A percentile compares a stretch with the other conserved stretches of the same genome.
Conservation (phyloP, 495 filamentous ascomycete genomes). For the Neurospora sp. region DNA sequence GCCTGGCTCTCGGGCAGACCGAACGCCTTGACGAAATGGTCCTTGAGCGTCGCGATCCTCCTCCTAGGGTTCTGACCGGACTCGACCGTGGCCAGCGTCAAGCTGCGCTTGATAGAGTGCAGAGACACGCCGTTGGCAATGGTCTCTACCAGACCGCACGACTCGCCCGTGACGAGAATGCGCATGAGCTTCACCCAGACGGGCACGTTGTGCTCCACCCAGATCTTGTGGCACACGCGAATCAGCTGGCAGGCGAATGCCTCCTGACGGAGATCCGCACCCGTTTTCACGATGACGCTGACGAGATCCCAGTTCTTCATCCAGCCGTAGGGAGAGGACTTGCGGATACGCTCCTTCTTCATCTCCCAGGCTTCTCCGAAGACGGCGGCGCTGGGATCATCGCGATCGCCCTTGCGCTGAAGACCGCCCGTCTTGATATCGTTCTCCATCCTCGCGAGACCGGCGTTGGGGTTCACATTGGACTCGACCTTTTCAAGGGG, state of each 20-base stretch:
- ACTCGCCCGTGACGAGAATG: constrained; percentile 69
- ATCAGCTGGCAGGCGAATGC: constrained; percentile 73
- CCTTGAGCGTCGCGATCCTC: constrained; percentile 60
- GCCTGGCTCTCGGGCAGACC: constrained; percentile 50
- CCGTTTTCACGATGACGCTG: constrained; percentile 72
- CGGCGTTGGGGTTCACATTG: constrained; percentile 49
- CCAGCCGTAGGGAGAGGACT: constrained; percentile 64
- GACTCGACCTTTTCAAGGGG: constrained; percentile 22
- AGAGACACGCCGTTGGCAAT: constrained; percentile 71
- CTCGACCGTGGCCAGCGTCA: constrained; percentile 58
- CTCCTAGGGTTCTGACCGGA: constrained; percentile 54
- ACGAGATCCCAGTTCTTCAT: constrained; percentile 74
- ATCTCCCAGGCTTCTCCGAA: constrained; percentile 69
- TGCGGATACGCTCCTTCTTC: constrained; percentile 67
- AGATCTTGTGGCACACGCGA: constrained; percentile 63
- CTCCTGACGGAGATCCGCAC: constrained; percentile 65
- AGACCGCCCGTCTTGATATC: constrained; percentile 69
- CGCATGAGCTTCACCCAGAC: constrained; percentile 76
- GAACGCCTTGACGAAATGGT: constrained; percentile 69
- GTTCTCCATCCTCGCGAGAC: constrained; percentile 70
- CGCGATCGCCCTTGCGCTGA: constrained; percentile 62
- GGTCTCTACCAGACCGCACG: constrained; percentile 67
- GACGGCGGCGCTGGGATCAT: constrained; percentile 70
- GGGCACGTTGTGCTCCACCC: constrained; percentile 56
- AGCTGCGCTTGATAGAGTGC: constrained; percentile 63